A percentile compares a stretch with the other conserved stretches of the same genome.
Evolutionary conservation across 2,329 filamentous ascomycete species (phyloP).

Genomic region (Dissoconium aciculare): DNA sequence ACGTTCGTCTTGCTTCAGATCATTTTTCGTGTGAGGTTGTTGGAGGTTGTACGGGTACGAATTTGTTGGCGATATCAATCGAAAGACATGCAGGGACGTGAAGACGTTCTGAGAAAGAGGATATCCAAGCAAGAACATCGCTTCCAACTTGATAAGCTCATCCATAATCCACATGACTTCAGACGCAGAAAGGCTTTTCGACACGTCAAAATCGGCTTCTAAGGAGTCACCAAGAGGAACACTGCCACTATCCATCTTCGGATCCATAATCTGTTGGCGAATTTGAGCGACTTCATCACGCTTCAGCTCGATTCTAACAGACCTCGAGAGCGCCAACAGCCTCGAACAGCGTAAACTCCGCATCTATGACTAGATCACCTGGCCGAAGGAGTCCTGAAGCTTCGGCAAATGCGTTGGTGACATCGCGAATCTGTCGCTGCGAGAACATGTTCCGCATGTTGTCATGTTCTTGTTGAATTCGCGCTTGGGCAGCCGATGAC

Average conservation of each 20-base stretch:
- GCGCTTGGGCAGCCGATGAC: constrained; percentile 5
- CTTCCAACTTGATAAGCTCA: constrained; percentile 80
- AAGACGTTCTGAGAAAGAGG: constrained; percentile 89
- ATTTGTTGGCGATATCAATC: constrained; percentile 53
- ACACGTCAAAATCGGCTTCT: constrained; percentile 45
- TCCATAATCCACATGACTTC: constrained; percentile 91
- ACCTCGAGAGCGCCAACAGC: constrained; percentile 73
- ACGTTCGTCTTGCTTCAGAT: constrained; percentile 29
- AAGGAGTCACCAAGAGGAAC: constrained; percentile 63
- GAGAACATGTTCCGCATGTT: constrained; percentile 7
- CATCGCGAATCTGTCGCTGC: constrained; percentile 15
- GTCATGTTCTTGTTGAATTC: constrained; percentile 15
- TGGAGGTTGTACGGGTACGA: constrained; percentile 15
- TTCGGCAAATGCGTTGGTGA: constrained; percentile 23
- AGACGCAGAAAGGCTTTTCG: constrained; percentile 26
- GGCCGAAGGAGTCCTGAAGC: constrained; percentile 41
- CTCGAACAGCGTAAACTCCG: constrained; percentile 84
- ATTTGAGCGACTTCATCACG: neutral
- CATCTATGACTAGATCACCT: constrained; percentile 86
- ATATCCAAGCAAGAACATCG: constrained; percentile 95
- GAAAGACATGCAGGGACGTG: constrained; percentile 81
- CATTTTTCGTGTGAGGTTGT: constrained; percentile 28
- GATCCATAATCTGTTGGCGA: constrained; percentile 73
- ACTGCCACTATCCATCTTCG: constrained; percentile 95
- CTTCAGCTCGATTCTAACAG: constrained; percentile 5